phyloP scores from a whole-genome alignment of 2,329 filamentous ascomycete species.

The Aspergillus candidus region DNA sequence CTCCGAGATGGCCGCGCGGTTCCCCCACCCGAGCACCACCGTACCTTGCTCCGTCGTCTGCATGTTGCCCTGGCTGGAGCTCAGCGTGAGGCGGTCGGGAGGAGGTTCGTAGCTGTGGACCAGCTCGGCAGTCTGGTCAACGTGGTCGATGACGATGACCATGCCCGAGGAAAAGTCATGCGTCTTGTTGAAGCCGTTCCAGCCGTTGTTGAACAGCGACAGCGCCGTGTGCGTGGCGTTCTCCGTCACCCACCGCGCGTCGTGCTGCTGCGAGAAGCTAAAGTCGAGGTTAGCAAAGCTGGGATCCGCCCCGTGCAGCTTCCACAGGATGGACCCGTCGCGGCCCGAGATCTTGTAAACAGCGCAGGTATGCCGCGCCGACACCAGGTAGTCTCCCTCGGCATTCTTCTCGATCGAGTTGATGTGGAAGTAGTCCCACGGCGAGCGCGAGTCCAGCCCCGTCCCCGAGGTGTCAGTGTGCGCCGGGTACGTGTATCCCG shows the following conservation, averaged over 20 bases:
- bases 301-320: slow-evolving; percentile 32
- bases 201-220: slow-evolving; percentile 40
- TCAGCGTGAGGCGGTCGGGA: slow-evolving; percentile 18
- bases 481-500: slow-evolving; percentile 43
- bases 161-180: slow-evolving; percentile 35
- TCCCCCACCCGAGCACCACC: slow-evolving; percentile 39
- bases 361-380: slow-evolving; percentile 35
- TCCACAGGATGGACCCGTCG: slow-evolving; percentile 36
- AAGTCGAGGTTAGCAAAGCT: slow-evolving; percentile 35
- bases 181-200: slow-evolving; percentile 36
- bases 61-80: slow-evolving; percentile 36
- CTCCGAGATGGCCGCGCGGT: slow-evolving; percentile 36
- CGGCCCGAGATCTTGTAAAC: slow-evolving; percentile 39
- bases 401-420: slow-evolving; percentile 39
- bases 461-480: slow-evolving; percentile 44
- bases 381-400: slow-evolving; percentile 38
- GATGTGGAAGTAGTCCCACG: slow-evolving; percentile 43
- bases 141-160: slow-evolving; percentile 35
- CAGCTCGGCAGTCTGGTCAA: slow-evolving; percentile 30
- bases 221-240: slow-evolving; percentile 34
- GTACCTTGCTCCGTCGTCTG: slow-evolving; percentile 35
- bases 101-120: slow-evolving; percentile 27
- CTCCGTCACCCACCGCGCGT: slow-evolving; percentile 35
- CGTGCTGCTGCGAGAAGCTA: slow-evolving; percentile 40
- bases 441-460: slow-evolving; percentile 40